Conservation (phyloP, 305 asterid genomes). For the Solanum chacoense region DNA sequence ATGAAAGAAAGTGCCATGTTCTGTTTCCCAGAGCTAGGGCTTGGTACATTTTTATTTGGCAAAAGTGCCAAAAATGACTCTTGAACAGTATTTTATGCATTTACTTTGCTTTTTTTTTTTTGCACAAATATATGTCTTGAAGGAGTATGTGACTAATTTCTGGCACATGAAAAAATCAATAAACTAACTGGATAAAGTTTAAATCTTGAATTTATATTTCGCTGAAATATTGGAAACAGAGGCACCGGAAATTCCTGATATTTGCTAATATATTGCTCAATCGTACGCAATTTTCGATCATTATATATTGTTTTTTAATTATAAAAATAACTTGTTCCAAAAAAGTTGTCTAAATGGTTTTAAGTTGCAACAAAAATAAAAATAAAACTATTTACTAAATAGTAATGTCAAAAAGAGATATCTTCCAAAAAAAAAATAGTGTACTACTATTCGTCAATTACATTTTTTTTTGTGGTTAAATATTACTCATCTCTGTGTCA, state of each 20-base stretch:
- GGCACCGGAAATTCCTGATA: background rate
- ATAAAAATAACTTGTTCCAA: background rate
- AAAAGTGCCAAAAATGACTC: background rate
- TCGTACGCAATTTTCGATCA: too few relatives aligned
- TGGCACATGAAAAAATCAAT: background rate
- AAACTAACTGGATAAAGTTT: background rate
- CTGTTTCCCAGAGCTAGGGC: background rate
- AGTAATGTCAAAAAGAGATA: background rate
- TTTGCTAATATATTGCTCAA: background rate
- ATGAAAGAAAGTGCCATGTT: slow-evolving; percentile 23
- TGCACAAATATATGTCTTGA: background rate
- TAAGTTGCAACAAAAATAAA: background rate
- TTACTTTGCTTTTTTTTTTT: background rate
- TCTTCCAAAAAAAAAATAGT: background rate
- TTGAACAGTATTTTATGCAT: background rate
- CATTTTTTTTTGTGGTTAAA: too few relatives aligned
- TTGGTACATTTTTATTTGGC: background rate
- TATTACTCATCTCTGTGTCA: background rate
- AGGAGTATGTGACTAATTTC: background rate
- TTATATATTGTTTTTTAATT: too few relatives aligned
- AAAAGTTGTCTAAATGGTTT: background rate
- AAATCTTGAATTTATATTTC: background rate
- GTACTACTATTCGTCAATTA: background rate
- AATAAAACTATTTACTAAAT: background rate
- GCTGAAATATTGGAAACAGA: too few relatives aligned